phyloP scores from a whole-genome alignment of 1,139 yeast genomes.

The Candida mesenterica region DNA sequence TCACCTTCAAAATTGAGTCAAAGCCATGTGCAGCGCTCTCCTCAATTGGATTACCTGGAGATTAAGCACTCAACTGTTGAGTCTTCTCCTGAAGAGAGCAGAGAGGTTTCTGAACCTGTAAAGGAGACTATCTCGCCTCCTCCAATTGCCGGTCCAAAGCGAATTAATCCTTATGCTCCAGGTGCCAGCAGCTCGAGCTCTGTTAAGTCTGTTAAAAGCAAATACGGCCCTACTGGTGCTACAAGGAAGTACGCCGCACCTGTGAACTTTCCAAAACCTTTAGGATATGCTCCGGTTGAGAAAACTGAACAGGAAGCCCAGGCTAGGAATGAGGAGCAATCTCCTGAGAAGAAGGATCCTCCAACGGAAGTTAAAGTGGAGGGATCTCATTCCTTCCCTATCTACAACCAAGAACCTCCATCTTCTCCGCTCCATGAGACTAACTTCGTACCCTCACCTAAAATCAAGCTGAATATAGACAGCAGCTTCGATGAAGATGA shows the following conservation, averaged over 20 bases:
- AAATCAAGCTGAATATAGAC: conserved; percentile 13
- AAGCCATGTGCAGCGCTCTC: too few species aligned
- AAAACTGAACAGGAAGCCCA: not conserved
- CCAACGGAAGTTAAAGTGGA: not conserved
- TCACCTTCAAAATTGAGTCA: too few species aligned
- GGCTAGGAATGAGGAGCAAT: conserved; percentile 22
- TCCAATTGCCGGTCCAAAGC: conserved; percentile 11
- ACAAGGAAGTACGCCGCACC: conserved; percentile 17
- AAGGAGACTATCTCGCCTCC: conserved; percentile 10
- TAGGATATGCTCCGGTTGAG: conserved; percentile 1
- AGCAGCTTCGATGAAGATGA: conserved; percentile 16
- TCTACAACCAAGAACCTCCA: conserved; percentile 1
- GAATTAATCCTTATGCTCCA: conserved; percentile 45
- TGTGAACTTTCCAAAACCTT: conserved; percentile 5
- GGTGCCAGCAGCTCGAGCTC: conserved; percentile 12
- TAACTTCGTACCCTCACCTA: conserved; percentile 1
- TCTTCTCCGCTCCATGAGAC: conserved; percentile 4
- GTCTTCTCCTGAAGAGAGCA: too few species aligned
- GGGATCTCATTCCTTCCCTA: conserved; percentile 1
- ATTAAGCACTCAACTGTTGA: too few species aligned
- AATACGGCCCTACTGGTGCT: conserved; percentile 28
- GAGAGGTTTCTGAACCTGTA: not conserved
- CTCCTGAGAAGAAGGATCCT: not conserved
- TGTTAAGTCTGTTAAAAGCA: conserved; percentile 14
- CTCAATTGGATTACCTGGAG: too few species aligned